Percentiles rank a stretch among this genome's conserved stretches.
Evolutionary conservation across 2,329 filamentous ascomycete species (phyloP).

Genomic region (Penicillium sp.): DNA sequence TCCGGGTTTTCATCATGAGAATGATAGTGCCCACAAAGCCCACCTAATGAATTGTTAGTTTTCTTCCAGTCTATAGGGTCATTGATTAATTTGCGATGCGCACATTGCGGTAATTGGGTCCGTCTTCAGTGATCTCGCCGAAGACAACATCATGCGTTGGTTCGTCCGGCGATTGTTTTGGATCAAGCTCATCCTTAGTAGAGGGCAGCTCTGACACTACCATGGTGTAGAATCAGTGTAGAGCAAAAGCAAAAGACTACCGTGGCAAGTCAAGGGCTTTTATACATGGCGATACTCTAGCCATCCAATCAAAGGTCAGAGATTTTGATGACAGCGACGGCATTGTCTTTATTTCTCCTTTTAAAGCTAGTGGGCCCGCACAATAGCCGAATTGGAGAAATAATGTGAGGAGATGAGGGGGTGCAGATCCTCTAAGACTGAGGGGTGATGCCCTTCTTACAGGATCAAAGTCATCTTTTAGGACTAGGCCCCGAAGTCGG

Average conservation of each 20-base stretch:
- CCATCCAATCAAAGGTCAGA: background rate
- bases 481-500: background rate
- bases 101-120: background rate
- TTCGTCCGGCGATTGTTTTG: background rate
- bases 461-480: background rate
- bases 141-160: background rate
- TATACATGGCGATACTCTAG: background rate
- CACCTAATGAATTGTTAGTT: background rate
- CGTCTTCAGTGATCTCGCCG: background rate
- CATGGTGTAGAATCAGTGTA: background rate
- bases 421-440: background rate
- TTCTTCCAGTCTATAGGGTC: too few relatives aligned
- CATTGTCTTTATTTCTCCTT: background rate
- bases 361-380: background rate
- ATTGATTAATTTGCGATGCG: background rate
- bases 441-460: background rate
- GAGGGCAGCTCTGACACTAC: background rate
- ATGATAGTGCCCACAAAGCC: background rate
- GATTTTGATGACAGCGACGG: background rate
- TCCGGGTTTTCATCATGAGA: background rate
- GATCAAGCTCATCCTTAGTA: background rate
- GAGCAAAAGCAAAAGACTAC: background rate
- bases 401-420: conserved; percentile 1
- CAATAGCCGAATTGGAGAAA: background rate
- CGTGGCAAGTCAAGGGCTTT: background rate